phyloP scores from a whole-genome alignment of 768 basidiomycete species.

The Pilatotrama ljubarskyi region DNA sequence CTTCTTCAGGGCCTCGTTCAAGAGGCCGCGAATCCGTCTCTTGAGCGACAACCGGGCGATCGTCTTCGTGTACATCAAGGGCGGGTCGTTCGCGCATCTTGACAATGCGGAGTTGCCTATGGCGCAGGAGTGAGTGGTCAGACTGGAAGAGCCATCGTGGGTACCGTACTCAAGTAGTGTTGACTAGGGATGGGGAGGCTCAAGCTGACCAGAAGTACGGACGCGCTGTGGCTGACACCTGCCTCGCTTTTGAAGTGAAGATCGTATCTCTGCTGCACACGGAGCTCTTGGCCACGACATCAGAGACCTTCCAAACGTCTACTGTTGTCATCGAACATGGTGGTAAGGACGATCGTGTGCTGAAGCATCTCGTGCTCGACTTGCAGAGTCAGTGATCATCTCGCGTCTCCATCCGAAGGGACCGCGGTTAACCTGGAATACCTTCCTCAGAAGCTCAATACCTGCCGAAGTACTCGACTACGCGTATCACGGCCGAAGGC shows the following conservation, averaged over 20 bases:
- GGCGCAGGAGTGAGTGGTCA: neutral
- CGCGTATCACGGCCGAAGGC: conserved; percentile 18
- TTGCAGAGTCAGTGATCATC: conserved; percentile 25
- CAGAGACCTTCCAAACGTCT: conserved; percentile 11
- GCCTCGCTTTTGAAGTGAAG: conserved; percentile 31
- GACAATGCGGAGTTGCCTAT: neutral
- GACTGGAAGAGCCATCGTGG: too few relatives aligned
- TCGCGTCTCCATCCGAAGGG: neutral
- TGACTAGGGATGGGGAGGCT: neutral
- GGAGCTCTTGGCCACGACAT: neutral
- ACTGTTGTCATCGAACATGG: neutral
- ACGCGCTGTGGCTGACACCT: conserved; percentile 11
- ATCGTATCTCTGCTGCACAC: conserved; percentile 21
- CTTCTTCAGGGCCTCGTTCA: conserved; percentile 26
- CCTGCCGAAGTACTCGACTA: conserved; percentile 27
- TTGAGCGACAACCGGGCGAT: conserved; percentile 25
- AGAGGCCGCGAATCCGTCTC: conserved; percentile 22
- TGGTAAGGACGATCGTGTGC: conserved; percentile 9
- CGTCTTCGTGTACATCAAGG: conserved; percentile 21
- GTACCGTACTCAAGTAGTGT: neutral
- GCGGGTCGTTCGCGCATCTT: conserved; percentile 16
- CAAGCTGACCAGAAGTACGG: too few relatives aligned
- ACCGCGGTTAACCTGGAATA: neutral
- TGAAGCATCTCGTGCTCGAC: conserved; percentile 29
- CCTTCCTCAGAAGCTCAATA: conserved; percentile 22